Percentiles rank a stretch among this genome's conserved stretches.
phyloP scores from a whole-genome alignment of 441 rosid genomes.

The Cnidoscolus chayamansa region DNA sequence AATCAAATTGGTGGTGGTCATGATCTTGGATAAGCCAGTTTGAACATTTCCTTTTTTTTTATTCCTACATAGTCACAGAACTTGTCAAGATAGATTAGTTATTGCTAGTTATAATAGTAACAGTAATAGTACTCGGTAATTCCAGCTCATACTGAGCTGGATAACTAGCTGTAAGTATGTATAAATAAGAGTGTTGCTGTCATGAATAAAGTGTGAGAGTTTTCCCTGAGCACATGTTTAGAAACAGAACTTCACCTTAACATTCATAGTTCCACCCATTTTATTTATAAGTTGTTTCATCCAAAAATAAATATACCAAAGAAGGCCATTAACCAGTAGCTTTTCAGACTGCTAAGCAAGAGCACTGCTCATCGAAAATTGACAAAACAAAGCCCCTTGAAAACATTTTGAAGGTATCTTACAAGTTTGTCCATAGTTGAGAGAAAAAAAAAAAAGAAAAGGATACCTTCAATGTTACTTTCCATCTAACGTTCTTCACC shows the following conservation, averaged over 20 bases:
- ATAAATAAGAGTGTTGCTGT: too few species aligned
- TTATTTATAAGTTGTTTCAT: not conserved
- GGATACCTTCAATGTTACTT: constrained; percentile 71
- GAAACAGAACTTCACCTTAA: constrained; percentile 1
- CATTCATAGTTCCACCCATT: not conserved
- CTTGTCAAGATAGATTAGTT: too few species aligned
- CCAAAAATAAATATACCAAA: not conserved
- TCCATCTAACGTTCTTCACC: constrained; percentile 71
- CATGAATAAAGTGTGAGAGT: too few species aligned
- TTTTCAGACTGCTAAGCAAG: not conserved
- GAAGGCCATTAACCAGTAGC: not conserved
- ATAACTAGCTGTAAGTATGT: too few species aligned
- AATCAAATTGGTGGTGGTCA: not conserved
- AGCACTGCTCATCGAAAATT: not conserved
- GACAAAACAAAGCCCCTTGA: not conserved
- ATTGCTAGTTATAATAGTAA: too few species aligned
- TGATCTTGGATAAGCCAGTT: not conserved
- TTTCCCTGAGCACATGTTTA: too few species aligned
- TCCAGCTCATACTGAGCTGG: too few species aligned
- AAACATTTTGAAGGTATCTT: not conserved
- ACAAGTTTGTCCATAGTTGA: not conserved
- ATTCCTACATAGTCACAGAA: not conserved
- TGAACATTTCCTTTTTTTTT: not conserved
- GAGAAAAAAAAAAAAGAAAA: not conserved
- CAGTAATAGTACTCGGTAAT: too few species aligned